Base-by-base conservation (phyloP, 495 filamentous ascomycete genomes). In the Entonaema liquescens region DNA sequence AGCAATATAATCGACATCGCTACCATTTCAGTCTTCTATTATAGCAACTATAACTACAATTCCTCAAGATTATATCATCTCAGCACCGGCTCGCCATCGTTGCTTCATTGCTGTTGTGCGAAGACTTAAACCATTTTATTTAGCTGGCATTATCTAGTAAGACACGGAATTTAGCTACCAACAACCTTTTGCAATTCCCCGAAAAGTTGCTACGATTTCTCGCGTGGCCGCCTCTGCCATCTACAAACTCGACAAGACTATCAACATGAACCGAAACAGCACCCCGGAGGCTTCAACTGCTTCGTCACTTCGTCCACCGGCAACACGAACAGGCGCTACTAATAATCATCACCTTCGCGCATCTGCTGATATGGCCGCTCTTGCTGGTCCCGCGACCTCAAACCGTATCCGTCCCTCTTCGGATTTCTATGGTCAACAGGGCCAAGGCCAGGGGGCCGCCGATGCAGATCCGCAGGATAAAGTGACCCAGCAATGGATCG, bases 401-500 rank as follows among this genome's bases (percentile, higher is more conserved):
- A 90, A 86, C 62, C 93, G 94, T 64, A 97, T 97, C 74, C 92
- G 95, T 74, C 95, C 95, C 13, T 92, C 95, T 2, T 98, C 96
- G 42, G 95, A 98, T 74, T 97, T 95, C 76, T 95, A 93, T 79
- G 93, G 90, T 70, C 92, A 93, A 79, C 85, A 91, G 64, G 84
- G 84, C 54, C 89, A 90, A 65, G 87, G 86, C 64, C 88, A 89
- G 67, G 82, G 88, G 15, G 76, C 56, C 60, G 55, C 76, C 26
- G 93, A 97, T 65, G 76, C 79, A 47, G 95, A 98, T 80, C 89
- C 91, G 21, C 86, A 93, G 79, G 96, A 98, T 74, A 94, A 93
- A 82, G 92, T 94, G 35, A 93, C 95, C 54, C 93, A 97, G 81
- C 94, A 99, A 78, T 99, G 96, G 95, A 93, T 99, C 58, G 93